Evolutionary conservation across 805 yeast species (phyloP).

Genomic region (Lipomyces lipofer): DNA sequence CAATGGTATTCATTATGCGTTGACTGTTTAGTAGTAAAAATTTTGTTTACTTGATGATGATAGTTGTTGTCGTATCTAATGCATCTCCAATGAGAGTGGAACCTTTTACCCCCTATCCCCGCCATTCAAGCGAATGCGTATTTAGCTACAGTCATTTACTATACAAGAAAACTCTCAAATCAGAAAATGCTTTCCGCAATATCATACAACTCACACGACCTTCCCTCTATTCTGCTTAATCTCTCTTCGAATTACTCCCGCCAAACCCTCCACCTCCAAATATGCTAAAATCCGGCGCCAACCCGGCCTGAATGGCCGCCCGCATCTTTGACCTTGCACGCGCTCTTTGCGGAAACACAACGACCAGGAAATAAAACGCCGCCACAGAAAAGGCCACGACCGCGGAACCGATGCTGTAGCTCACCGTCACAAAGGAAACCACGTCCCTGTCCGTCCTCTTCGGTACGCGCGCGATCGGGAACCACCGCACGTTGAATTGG

Average conservation of each 20-base stretch:
- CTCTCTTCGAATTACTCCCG: too few relatives aligned
- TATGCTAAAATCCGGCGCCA: constrained; percentile 28
- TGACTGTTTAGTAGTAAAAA: too few relatives aligned
- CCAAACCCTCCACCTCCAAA: constrained; percentile 12
- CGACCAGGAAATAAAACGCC: constrained; percentile 27
- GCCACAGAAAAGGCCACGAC: constrained; percentile 28
- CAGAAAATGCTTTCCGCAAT: too few relatives aligned
- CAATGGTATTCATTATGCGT: not conserved
- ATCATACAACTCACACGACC: too few relatives aligned
- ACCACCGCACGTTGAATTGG: constrained; percentile 62
- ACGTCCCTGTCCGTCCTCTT: constrained; percentile 18
- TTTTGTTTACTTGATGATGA: too few relatives aligned
- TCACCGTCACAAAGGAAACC: constrained; percentile 23
- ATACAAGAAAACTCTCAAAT: too few relatives aligned
- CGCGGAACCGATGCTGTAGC: constrained; percentile 31
- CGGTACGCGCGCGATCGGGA: constrained; percentile 23
- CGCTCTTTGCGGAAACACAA: constrained; percentile 33
- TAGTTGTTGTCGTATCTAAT: too few relatives aligned
- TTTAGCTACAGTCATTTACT: too few relatives aligned
- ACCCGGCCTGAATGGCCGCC: constrained; percentile 20
- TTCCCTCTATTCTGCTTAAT: too few relatives aligned
- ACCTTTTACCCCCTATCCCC: too few relatives aligned
- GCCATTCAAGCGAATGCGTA: too few relatives aligned
- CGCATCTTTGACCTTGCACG: constrained; percentile 18
- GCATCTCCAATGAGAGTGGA: too few relatives aligned